Evolutionary conservation across 2,329 filamentous ascomycete genomes (phyloP).

Genomic region (Elsinoe perseae): DNA sequence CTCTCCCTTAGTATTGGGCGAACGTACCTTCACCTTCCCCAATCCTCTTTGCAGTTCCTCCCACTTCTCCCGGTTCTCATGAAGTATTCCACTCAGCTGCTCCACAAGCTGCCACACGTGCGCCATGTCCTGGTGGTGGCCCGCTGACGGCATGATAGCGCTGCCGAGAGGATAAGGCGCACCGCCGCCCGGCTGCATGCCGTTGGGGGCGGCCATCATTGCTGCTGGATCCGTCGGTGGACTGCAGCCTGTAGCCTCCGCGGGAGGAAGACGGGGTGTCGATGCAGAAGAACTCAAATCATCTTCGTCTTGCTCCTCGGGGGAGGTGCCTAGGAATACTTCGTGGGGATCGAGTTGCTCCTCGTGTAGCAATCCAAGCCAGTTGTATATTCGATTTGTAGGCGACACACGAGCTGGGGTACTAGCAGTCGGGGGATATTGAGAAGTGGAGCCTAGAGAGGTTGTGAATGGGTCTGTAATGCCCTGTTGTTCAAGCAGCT

Average conservation of each 20-base stretch:
- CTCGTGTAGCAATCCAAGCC: neutral
- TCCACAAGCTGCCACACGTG: conserved; percentile 32
- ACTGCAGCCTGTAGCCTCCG: neutral
- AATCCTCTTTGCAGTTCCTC: conserved; percentile 28
- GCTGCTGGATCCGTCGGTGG: neutral
- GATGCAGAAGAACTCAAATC: neutral
- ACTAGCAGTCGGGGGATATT: neutral
- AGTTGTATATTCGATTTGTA: neutral
- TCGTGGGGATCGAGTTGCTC: neutral
- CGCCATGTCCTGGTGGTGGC: conserved; percentile 34
- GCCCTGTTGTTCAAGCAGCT: neutral
- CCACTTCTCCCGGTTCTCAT: conserved; percentile 32
- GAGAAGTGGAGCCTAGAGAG: neutral
- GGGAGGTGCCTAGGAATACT: neutral
- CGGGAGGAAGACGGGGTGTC: neutral
- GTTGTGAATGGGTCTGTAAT: conserved; percentile 4
- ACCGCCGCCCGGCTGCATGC: conserved; percentile 14
- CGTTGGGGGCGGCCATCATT: conserved; percentile 19
- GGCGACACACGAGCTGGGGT: neutral
- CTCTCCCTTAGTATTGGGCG: conserved; percentile 18
- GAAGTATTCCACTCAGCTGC: conserved; percentile 27
- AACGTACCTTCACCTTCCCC: conserved; percentile 21
- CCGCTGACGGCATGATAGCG: conserved; percentile 29
- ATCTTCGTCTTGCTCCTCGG: neutral
- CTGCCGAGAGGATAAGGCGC: conserved; percentile 19